Conservation (phyloP, 2,329 filamentous ascomycete species). For the Scolecobasidium constrictum region DNA sequence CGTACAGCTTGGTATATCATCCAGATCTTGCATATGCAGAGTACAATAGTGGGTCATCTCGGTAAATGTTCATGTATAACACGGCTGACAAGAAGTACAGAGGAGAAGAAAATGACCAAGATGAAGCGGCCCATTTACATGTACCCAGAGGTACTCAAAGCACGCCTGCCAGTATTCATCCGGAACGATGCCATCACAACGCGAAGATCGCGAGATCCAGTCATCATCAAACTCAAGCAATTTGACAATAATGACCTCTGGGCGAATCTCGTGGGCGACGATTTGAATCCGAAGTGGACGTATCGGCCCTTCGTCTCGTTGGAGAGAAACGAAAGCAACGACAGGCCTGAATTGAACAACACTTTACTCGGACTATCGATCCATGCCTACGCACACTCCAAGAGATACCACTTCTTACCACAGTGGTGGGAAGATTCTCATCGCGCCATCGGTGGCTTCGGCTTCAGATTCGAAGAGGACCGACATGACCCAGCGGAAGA, state of each 20-base stretch:
- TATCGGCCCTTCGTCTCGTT: slow-evolving; percentile 19
- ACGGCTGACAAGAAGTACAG: neutral
- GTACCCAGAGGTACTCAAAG: slow-evolving; percentile 19
- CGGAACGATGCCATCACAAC: slow-evolving; percentile 18
- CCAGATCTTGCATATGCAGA: slow-evolving; percentile 21
- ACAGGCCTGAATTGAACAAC: slow-evolving; percentile 13
- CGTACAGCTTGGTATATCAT: slow-evolving; percentile 19
- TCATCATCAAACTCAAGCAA: slow-evolving; percentile 15
- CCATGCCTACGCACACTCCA: slow-evolving; percentile 16
- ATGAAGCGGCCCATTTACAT: slow-evolving; percentile 22
- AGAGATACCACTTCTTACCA: no score
- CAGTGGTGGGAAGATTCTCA: slow-evolving; percentile 3
- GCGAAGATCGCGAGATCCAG: slow-evolving; percentile 14
- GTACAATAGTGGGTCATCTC: slow-evolving; percentile 15
- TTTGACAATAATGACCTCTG: slow-evolving; percentile 16
- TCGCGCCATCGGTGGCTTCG: slow-evolving; percentile 4
- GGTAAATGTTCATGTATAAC: no score
- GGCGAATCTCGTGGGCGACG: slow-evolving; percentile 20
- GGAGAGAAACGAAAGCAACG: slow-evolving; percentile 16
- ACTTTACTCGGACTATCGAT: slow-evolving; percentile 15
- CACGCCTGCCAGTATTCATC: slow-evolving; percentile 18
- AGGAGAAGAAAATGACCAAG: slow-evolving; percentile 15
- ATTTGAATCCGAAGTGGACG: slow-evolving; percentile 14
- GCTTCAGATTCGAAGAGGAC: slow-evolving; percentile 6
- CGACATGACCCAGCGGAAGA: neutral